A percentile compares a stretch with the other conserved stretches of the same genome.
Conservation (phyloP, 148 eudicot genomes). For the Drosera capensis region DNA sequence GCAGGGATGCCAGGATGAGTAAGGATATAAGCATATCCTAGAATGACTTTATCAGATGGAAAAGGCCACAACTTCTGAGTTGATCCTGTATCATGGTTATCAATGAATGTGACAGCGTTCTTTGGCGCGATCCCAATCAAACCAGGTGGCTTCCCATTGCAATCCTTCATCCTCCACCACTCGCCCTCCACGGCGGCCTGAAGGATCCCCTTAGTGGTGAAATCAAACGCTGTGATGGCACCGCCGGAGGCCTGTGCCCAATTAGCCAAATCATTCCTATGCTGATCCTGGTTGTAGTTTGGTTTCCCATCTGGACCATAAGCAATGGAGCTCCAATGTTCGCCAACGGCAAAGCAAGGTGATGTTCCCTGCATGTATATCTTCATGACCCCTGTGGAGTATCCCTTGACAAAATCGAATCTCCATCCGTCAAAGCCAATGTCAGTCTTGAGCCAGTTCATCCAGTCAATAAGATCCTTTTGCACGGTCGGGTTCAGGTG, state of each 20-base stretch:
- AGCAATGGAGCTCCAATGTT: constrained; percentile 20
- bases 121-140: constrained; percentile 29
- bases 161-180: constrained; percentile 30
- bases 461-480: too few relatives aligned
- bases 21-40: constrained; percentile 45
- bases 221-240: constrained; percentile 27
- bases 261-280: constrained; percentile 17
- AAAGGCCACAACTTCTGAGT: constrained; percentile 40
- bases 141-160: constrained; percentile 33
- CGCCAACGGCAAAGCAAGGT: constrained; percentile 50
- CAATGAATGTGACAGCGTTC: constrained; percentile 36
- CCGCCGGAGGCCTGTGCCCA: constrained; percentile 33
- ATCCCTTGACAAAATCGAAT: constrained; percentile 47
- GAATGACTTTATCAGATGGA: constrained; percentile 41
- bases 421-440: too few relatives aligned
- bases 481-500: constrained; percentile 43
- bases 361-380: constrained; percentile 9
- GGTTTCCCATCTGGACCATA: constrained; percentile 21
- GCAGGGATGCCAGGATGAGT: constrained; percentile 45
- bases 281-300: constrained; percentile 24
- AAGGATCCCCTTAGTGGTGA: constrained; percentile 34
- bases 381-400: constrained; percentile 23
- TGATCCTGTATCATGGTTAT: constrained; percentile 41
- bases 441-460: too few relatives aligned
- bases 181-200: constrained; percentile 36